These are phyloP conservation scores for Colletotrichum falcatum DNA, from an alignment of 2,329 filamentous ascomycete species.

Conservation along the genomic window DNA sequence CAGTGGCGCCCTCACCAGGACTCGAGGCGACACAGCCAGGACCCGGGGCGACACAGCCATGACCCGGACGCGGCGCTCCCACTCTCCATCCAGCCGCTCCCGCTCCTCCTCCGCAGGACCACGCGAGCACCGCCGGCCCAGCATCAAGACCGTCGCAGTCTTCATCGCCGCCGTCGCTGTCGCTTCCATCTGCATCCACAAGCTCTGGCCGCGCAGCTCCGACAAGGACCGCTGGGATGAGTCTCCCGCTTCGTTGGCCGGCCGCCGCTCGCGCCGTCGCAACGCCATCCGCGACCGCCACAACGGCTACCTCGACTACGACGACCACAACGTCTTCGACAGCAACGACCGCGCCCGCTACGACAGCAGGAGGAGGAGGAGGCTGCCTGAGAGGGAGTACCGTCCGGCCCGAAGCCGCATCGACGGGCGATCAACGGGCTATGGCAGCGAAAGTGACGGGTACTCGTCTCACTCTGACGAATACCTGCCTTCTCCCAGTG, in stretches of 20 bases:
- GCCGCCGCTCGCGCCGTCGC: slow-evolving; percentile 26
- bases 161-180: slow-evolving; percentile 52
- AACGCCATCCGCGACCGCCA: slow-evolving; percentile 29
- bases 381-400: slow-evolving; percentile 11
- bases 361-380: slow-evolving; percentile 9
- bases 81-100: slow-evolving; percentile 26
- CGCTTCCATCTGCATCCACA: slow-evolving; percentile 50
- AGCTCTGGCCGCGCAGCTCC: slow-evolving; percentile 51
- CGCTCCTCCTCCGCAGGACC: slow-evolving; percentile 11
- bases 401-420: slow-evolving; percentile 24
- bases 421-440: slow-evolving; percentile 31
- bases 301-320: slow-evolving; percentile 31
- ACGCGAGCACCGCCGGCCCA: slow-evolving; percentile 36
- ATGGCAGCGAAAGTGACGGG: slow-evolving; percentile 37
- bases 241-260: background rate
- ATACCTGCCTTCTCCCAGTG: slow-evolving; percentile 34
- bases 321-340: slow-evolving; percentile 23
- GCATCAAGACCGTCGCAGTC: slow-evolving; percentile 49
- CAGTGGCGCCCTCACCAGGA: slow-evolving; percentile 8
- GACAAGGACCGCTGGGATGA: slow-evolving; percentile 49
- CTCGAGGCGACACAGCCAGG: slow-evolving; percentile 2
- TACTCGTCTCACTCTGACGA: slow-evolving; percentile 29
- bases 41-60: slow-evolving; percentile 5
- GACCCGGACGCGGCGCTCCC: slow-evolving; percentile 14
- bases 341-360: slow-evolving; percentile 18